These are phyloP conservation scores for Penicillium sp. DNA, from an alignment of 2,329 filamentous ascomycete genomes.

Conservation along the genomic window DNA sequence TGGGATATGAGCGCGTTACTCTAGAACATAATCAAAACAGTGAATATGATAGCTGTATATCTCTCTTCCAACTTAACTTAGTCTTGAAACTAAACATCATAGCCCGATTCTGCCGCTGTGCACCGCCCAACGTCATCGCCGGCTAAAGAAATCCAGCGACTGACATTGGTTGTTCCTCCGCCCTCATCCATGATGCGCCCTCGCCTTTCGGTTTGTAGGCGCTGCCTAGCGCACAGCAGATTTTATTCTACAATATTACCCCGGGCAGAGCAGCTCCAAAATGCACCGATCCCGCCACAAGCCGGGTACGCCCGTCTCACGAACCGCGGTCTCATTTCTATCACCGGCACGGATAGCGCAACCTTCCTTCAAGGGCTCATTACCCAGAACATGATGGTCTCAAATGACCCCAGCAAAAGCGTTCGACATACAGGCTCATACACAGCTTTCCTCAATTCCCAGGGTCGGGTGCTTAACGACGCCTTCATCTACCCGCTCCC, in stretches of 20 bases:
- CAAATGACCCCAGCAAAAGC: slow-evolving; percentile 36
- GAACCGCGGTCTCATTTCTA: slow-evolving; percentile 71
- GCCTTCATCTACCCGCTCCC: slow-evolving; percentile 75
- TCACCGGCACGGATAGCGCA: slow-evolving; percentile 72
- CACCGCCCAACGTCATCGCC: slow-evolving; percentile 29
- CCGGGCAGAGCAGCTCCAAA: slow-evolving; percentile 10
- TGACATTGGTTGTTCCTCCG: slow-evolving; percentile 10
- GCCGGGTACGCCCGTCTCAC: slow-evolving; percentile 53
- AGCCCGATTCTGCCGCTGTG: slow-evolving; percentile 21
- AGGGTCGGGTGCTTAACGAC: slow-evolving; percentile 79
- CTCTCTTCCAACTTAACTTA: neutral
- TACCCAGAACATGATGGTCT: slow-evolving; percentile 62
- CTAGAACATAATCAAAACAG: neutral
- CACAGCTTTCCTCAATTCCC: slow-evolving; percentile 77
- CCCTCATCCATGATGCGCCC: slow-evolving; percentile 31
- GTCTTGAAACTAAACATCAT: neutral
- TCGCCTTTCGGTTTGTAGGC: slow-evolving; percentile 27
- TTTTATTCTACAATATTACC: slow-evolving; percentile 28
- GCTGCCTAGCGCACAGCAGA: slow-evolving; percentile 25
- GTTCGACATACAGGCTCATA: slow-evolving; percentile 58
- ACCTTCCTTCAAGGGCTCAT: slow-evolving; percentile 85
- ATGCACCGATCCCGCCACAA: slow-evolving; percentile 35
- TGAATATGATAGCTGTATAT: neutral
- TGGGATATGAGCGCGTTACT: neutral
- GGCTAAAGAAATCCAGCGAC: slow-evolving; percentile 21